Base-by-base conservation (phyloP, 306 rosid genomes). In the Elaeagnus macrophylla region DNA sequence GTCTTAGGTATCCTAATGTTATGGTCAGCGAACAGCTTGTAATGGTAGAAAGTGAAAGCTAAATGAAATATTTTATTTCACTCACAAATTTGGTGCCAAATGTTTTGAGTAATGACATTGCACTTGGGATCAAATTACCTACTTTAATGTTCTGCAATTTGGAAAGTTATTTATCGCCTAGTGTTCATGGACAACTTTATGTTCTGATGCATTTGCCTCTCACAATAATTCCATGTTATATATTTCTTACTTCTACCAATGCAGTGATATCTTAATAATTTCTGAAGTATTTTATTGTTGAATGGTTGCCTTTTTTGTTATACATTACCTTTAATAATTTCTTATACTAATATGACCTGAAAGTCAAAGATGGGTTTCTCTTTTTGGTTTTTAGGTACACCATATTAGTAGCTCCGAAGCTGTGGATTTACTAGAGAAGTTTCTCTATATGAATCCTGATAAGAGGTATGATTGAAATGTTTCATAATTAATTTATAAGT, bases 341-440 rank as follows among this genome's bases (percentile, higher is more conserved):
- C 16, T 60, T 38, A n/a, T 5, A 2, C 32, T 25, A 25, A 25
- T 54, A 49, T 37, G 47, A 37, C 59, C 43, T 62, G 58, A 60
- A 41, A 53, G 62, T 62, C 18, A 17, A 49, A 20, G 57, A 5
- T 25, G 16, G 20, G 48, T 40, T 62, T 12, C 39, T 6, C 68
- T 19, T 43, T 44, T 63, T 60, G 51, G 39, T 20, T 72, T 73
- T 47, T 80, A 87, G 94, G 59, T 71, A 55, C 78, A 66, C 62
- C 82, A 74, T 72, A 58, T 87, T 39, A 80, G 80, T 57, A 82
- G 96, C 83, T 53, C 56, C 70, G 94, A 84, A 78, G 99, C 89
- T 67, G 83, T 82, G 51, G 88, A 72, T 37, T 81, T 82, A 63
- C 80, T 91, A 67, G 95, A 84, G 19, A 87, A 70, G 61, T 91